Percentiles rank a stretch among this genome's conserved stretches.
phyloP scores from a whole-genome alignment of 176 grass and related monocot species.

The Bonia amplexicaulis region DNA sequence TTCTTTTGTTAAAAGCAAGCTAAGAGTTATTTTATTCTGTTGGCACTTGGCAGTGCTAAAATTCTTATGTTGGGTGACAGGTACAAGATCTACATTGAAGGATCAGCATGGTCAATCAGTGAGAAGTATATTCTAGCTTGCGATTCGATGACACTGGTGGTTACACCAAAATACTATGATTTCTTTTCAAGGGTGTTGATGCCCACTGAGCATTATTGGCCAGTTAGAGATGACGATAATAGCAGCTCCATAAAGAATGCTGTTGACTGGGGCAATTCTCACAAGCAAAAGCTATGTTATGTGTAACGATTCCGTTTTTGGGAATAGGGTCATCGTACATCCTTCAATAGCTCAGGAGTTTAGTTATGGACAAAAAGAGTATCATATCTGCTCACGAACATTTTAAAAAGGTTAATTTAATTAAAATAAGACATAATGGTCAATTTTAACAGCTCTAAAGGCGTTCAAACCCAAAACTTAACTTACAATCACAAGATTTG shows the following conservation, averaged over 20 bases:
- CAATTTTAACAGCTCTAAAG: too few species aligned
- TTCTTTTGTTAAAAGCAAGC: conserved; percentile 6
- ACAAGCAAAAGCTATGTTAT: conserved; percentile 62
- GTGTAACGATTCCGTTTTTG: too few species aligned
- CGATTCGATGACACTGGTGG: conserved; percentile 69
- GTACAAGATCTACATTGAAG: conserved; percentile 96
- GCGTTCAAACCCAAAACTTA: too few species aligned
- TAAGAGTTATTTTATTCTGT: neutral
- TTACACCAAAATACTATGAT: conserved; percentile 84
- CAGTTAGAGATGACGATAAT: conserved; percentile 58
- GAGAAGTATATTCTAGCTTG: conserved; percentile 98
- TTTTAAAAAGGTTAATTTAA: too few species aligned
- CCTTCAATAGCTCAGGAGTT: too few species aligned
- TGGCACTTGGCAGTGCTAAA: neutral
- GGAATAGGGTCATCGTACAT: too few species aligned
- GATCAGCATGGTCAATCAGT: conserved; percentile 89
- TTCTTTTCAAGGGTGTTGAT: conserved; percentile 75
- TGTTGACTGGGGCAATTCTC: conserved; percentile 92
- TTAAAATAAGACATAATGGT: too few species aligned
- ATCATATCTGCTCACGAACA: too few species aligned
- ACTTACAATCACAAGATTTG: too few species aligned
- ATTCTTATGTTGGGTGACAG: conserved; percentile 30
- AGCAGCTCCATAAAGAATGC: conserved; percentile 79
- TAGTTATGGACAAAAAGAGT: too few species aligned
- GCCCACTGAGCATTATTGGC: conserved; percentile 88